A percentile compares a stretch with the other conserved stretches of the same genome.
These are phyloP conservation scores for Psilocybe cubensis DNA, from an alignment of 768 basidiomycete species.

Conservation along the genomic window DNA sequence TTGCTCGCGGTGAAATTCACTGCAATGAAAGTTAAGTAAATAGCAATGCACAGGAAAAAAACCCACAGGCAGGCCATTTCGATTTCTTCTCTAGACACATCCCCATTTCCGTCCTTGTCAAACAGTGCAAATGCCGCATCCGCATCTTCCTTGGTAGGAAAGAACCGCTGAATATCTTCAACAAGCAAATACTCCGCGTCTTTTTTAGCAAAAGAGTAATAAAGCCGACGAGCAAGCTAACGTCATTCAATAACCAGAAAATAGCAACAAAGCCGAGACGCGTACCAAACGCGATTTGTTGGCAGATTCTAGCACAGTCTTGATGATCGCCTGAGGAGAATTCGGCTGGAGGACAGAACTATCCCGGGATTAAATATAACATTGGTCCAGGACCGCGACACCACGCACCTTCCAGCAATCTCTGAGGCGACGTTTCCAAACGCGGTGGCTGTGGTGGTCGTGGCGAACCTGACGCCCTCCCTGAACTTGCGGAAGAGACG, in stretches of 20 bases:
- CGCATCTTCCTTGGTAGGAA: conserved; percentile 68
- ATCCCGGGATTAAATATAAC: neutral
- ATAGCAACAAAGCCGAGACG: conserved; percentile 4
- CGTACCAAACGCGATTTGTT: conserved; percentile 76
- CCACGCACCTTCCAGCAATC: conserved; percentile 50
- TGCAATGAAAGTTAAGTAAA: conserved; percentile 23
- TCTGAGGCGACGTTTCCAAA: conserved; percentile 61
- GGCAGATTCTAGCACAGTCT: conserved; percentile 75
- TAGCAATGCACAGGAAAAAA: neutral
- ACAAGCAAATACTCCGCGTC: conserved; percentile 61
- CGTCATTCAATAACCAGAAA: conserved; percentile 4
- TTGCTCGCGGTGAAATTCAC: conserved; percentile 86
- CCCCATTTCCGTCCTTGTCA: conserved; percentile 75
- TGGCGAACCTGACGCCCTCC: conserved; percentile 70
- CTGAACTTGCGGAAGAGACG: conserved; percentile 71
- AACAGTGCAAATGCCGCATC: conserved; percentile 70
- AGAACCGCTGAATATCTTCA: conserved; percentile 73
- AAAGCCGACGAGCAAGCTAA: conserved; percentile 82
- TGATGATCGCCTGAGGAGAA: conserved; percentile 80
- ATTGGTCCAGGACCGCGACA: neutral
- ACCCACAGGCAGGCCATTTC: conserved; percentile 75
- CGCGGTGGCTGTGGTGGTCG: conserved; percentile 81
- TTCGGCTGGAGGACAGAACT: conserved; percentile 88
- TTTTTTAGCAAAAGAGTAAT: conserved; percentile 78
- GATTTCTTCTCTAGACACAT: conserved; percentile 70